These are phyloP conservation scores for Rhypophila decipiens DNA, from an alignment of 495 filamentous ascomycete species.

Conservation along the genomic window DNA sequence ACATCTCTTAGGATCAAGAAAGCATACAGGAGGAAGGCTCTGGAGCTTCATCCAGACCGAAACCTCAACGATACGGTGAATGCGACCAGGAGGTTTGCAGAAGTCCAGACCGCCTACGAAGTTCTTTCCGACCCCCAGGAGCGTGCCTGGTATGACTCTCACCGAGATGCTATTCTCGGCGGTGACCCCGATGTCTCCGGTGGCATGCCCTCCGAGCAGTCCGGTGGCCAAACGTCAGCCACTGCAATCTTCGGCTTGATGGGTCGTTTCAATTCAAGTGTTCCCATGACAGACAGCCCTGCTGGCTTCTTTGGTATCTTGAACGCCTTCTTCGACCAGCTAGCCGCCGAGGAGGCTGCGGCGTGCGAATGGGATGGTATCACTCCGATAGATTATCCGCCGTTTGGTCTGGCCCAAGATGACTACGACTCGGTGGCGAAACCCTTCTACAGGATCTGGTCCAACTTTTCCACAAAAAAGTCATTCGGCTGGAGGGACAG, in stretches of 20 bases:
- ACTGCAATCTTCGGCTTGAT: constrained; percentile 69
- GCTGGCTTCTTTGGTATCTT: constrained; percentile 79
- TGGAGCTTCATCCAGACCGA: constrained; percentile 91
- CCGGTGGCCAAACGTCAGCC: constrained; percentile 64
- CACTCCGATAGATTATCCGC: constrained; percentile 56
- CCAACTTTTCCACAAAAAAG: constrained; percentile 75
- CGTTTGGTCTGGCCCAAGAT: constrained; percentile 67
- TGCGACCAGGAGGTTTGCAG: constrained; percentile 79
- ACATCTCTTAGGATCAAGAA: constrained; percentile 79
- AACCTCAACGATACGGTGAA: constrained; percentile 82
- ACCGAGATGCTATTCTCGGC: constrained; percentile 75
- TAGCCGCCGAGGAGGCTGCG: constrained; percentile 73
- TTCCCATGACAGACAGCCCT: constrained; percentile 69
- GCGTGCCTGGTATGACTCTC: constrained; percentile 94
- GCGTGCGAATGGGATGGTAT: constrained; percentile 63
- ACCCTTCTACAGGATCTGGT: constrained; percentile 79
- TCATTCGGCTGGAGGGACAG: constrained; percentile 83
- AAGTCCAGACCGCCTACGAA: constrained; percentile 89
- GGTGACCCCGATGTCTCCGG: constrained; percentile 46
- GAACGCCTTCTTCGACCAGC: constrained; percentile 63
- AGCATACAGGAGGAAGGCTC: constrained; percentile 81
- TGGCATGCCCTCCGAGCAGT: constrained; percentile 46
- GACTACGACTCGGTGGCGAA: constrained; percentile 64
- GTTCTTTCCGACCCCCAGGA: constrained; percentile 93
- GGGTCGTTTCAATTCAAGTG: constrained; percentile 64